Percentiles rank a stretch among this genome's conserved stretches.
Evolutionary conservation across 768 basidiomycete species (phyloP).

Genomic region (Leccinellum albellum): DNA sequence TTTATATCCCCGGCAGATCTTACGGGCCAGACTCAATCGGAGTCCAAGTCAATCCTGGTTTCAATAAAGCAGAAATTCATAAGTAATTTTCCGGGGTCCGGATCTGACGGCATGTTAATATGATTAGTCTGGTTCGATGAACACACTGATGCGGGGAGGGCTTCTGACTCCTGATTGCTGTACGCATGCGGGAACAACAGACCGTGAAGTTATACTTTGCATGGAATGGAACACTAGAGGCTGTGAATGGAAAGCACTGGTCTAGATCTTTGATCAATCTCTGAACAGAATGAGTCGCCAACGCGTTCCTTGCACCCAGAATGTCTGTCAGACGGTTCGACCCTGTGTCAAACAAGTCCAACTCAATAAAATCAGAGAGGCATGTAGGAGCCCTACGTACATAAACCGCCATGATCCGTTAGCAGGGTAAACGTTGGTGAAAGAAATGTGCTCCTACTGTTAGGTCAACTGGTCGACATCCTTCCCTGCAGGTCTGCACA

Average conservation of each 20-base stretch:
- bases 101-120: background rate
- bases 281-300: background rate
- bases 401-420: no score
- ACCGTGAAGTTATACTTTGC: background rate
- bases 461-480: background rate
- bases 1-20: slow-evolving; percentile 14
- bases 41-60: background rate
- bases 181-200: background rate
- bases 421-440: no score
- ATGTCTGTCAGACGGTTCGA: no score
- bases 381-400: no score
- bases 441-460: no score
- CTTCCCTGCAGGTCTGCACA: no score
- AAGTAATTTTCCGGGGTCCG: background rate
- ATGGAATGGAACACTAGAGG: background rate
- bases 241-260: no score
- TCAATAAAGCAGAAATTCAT: no score
- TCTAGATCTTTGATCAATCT: background rate
- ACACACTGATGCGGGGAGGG: background rate
- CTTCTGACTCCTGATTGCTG: background rate
- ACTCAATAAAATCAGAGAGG: no score
- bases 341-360: no score
- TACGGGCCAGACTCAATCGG: background rate
- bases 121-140: background rate
- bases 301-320: no score